Conservation (phyloP, 257 asterid species). For the Przewalskia tangutica region DNA sequence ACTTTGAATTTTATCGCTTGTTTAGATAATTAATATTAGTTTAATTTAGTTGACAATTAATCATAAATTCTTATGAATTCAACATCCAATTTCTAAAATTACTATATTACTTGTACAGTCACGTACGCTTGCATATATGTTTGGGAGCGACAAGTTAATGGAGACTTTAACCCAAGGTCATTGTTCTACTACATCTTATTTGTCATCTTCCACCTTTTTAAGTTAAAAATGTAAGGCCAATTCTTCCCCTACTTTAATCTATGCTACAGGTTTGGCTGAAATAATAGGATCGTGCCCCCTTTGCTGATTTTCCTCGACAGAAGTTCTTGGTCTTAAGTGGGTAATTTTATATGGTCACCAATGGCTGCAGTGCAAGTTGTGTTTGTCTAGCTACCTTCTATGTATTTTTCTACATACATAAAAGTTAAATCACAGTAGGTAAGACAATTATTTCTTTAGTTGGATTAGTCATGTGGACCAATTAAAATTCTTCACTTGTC, state of each 20-base stretch:
- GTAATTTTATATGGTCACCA: background rate
- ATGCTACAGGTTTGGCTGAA: too few relatives aligned
- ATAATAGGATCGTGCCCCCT: background rate
- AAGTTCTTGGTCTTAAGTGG: background rate
- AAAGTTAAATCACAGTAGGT: background rate
- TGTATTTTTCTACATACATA: background rate
- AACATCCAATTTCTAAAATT: too few relatives aligned
- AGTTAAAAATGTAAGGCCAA: background rate
- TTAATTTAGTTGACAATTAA: too few relatives aligned
- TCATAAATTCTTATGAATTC: too few relatives aligned
- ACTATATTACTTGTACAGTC: too few relatives aligned
- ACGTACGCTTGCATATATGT: too few relatives aligned
- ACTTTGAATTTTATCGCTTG: too few relatives aligned
- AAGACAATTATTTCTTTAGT: background rate
- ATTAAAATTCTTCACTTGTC: background rate
- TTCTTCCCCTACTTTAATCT: too few relatives aligned
- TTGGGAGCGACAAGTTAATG: background rate
- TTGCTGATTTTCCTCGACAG: background rate
- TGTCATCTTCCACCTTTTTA: background rate
- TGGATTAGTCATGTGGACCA: background rate
- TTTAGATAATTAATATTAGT: too few relatives aligned
- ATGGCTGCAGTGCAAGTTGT: background rate
- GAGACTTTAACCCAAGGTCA: background rate
- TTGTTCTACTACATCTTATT: background rate
- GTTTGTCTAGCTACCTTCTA: background rate